Base-by-base conservation (phyloP, 148 eudicot species). In the Amaranthus hypochondriacus region DNA sequence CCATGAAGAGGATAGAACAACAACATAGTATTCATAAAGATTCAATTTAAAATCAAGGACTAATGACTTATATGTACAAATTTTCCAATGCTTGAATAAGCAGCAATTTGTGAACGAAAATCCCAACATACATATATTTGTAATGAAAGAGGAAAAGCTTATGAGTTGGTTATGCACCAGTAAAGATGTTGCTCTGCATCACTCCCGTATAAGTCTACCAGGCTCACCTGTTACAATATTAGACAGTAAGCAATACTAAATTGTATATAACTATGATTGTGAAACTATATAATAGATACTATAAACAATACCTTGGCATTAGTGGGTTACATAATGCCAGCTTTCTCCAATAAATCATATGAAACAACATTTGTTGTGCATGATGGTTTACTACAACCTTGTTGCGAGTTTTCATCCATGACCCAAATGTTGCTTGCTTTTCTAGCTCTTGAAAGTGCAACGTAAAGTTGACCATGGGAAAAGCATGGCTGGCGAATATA, bases 101-200 rank as follows among this genome's bases (percentile, higher is more conserved):
- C n/a, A 59, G 56, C 8, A 51, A 66, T 28, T 47, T 51, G 12
- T 21, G 50, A 55, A 48, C 69, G 69, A 53, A 61, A 79, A 49
- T 67, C 66, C 78, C 78, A 80, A 82, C 86, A 86, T 89, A 82
- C 87, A 83, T 79, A 81, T 79, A 85, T 77, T 68, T 80, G 77
- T 74, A 83, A 55, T 79, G 81, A 83, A 87, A 89, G 84, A 83
- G 79, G 74, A 77, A 83, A 80, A 85, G 92, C 87, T 81, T 81
- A 94, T 90, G 84, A 94, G 97, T 85, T 94, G 91, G 86, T 91
- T 94, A 86, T 89, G 96, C 77, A 91, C 92, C 73, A 94, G 97
- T 94, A 87, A 96, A 42, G 98, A 94, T 81, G 98, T 96, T 84
- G 97, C 81, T 77, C 98, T 89, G 88, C 91, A 94, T 58, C 98